Percentiles rank a stretch among this genome's conserved stretches.
These are phyloP conservation scores for Comarum palustre DNA, from an alignment of 306 rosid genomes.

Conservation along the genomic window DNA sequence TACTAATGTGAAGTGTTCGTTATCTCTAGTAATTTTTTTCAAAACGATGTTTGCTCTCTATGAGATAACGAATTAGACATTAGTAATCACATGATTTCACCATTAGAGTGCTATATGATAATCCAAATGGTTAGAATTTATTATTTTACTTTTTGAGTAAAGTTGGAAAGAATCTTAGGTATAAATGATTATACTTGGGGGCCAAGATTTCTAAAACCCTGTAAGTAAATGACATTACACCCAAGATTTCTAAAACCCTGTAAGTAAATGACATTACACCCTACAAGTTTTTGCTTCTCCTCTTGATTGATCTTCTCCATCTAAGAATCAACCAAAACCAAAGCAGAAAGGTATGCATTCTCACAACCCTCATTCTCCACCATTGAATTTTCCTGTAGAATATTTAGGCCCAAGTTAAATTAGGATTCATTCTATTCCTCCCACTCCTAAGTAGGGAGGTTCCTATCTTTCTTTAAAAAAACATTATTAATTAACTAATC, in stretches of 20 bases:
- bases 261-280: too few relatives aligned
- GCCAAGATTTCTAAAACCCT: neutral
- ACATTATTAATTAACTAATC: too few relatives aligned
- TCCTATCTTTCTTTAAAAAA: too few relatives aligned
- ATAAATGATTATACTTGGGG: neutral
- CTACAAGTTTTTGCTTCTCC: neutral
- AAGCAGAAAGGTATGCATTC: neutral
- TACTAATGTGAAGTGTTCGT: too few relatives aligned
- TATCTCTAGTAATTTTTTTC: too few relatives aligned
- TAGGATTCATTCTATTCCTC: neutral
- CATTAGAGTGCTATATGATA: neutral
- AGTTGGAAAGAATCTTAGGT: neutral
- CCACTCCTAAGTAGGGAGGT: too few relatives aligned
- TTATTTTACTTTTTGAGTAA: neutral
- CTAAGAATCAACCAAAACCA: neutral
- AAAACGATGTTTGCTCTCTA: neutral
- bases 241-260: too few relatives aligned
- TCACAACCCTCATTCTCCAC: neutral
- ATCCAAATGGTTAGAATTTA: too few relatives aligned
- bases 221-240: neutral
- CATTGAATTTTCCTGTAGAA: neutral
- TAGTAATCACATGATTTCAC: neutral
- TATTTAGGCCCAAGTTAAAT: neutral
- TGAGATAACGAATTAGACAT: neutral
- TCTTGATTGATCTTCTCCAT: neutral